Evolutionary conservation across 2,329 filamentous ascomycete genomes (phyloP), one percentile per base, ranked within the genome.

Genomic region (Pseudogymnoascus sp.): DNA sequence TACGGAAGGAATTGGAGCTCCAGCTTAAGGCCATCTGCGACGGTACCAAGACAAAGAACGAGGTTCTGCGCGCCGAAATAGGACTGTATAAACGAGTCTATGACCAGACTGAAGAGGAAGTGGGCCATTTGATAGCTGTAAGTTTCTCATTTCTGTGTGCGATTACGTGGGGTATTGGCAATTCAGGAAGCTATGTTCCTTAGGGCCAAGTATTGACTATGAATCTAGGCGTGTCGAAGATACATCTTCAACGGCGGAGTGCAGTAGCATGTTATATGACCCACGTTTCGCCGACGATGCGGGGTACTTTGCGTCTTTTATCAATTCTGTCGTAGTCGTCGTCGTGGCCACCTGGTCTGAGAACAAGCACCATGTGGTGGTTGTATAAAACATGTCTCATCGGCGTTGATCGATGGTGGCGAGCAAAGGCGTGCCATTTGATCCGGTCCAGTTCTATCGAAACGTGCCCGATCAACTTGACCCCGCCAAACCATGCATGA

Each of bases 21-120:
- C 91, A 92, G 74, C 97, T 99, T 93, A 95, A 93, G 73, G 91
- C 90, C 63, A 97, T 99, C 63, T 97, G 95, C 76, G 92, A 93
- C 64, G 95, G 95, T 25, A 86, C 84, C 60, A 89, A 86, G 67
- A 90, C 88, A 35, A 88, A 86, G 70, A 82, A 84, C 61, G 83
- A 85, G 18, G 90, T 99, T 55, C 83, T 99, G 43, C 82, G 87
- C 62, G 88, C 96, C 74, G 96, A 89, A 72, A 79, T 99, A 62
- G 84, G 88, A 65, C 91, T 95, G 78, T 99, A 97, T 74, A 86
- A 88, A 60, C 86, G 87, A 61, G 91, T 97, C 12, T 99, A 93
- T 76, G 80, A 88, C 69, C 89, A 93, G 71, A 93, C 91, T 1
- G 84, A 87, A 69, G 86, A 89, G 73, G 87, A 90, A 72, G 83